Evolutionary conservation across 2,329 filamentous ascomycete species (phyloP).

Genomic region (Penicillium polonicum): DNA sequence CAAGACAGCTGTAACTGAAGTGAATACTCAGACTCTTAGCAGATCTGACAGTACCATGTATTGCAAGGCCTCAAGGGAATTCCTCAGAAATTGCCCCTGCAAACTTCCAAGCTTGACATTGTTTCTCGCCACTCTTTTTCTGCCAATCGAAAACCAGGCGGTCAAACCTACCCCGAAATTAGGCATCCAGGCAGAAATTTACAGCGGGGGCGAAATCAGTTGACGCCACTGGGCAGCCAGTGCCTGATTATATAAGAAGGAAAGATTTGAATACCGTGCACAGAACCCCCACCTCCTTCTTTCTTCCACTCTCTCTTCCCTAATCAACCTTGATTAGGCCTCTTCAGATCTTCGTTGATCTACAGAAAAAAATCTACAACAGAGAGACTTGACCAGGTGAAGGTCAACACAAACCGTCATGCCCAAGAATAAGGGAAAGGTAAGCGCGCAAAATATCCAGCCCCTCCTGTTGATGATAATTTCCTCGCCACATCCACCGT

Average conservation of each 20-base stretch:
- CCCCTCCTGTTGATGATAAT: conserved; percentile 25
- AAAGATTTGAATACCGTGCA: conserved; percentile 22
- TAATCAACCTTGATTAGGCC: conserved; percentile 13
- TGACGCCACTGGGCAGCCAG: conserved; percentile 13
- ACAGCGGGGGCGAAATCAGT: conserved; percentile 5
- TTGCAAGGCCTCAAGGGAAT: neutral
- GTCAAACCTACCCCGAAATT: conserved; percentile 1
- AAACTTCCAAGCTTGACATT: neutral
- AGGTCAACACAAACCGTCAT: conserved; percentile 56
- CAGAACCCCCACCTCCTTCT: conserved; percentile 21
- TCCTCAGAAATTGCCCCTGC: neutral
- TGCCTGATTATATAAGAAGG: conserved; percentile 27
- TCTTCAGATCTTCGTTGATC: conserved; percentile 20
- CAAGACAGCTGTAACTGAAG: neutral
- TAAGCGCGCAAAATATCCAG: conserved; percentile 49
- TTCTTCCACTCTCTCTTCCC: conserved; percentile 13
- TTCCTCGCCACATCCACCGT: conserved; percentile 22
- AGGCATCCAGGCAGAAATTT: neutral
- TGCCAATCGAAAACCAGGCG: conserved; percentile 10
- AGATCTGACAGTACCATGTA: neutral
- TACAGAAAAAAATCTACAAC: conserved; percentile 15
- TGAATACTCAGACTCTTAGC: neutral
- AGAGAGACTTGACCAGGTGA: conserved; percentile 25
- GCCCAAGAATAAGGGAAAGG: conserved; percentile 99
- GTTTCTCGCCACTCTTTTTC: neutral